Evolutionary conservation across 129 eudicot genomes (phyloP).

Genomic region (Chrysanthemum seticuspe): DNA sequence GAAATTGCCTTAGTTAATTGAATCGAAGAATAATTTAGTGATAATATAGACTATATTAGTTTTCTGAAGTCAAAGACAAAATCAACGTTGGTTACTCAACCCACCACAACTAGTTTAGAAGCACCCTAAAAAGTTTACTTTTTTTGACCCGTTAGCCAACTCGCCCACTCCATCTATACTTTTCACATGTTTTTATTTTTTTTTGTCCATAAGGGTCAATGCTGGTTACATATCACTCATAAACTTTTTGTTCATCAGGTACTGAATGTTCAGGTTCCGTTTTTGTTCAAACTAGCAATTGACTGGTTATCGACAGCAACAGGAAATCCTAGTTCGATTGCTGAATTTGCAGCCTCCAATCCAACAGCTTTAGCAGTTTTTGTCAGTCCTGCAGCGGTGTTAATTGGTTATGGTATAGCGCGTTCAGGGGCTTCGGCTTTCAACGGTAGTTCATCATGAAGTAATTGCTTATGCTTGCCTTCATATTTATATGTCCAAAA

Average conservation of each 20-base stretch:
- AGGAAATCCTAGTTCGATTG: conserved; percentile 70
- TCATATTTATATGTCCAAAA: conserved; percentile 11
- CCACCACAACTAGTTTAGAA: background rate
- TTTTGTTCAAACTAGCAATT: conserved; percentile 88
- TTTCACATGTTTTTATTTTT: background rate
- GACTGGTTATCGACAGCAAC: conserved; percentile 87
- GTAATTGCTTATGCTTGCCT: conserved; percentile 56
- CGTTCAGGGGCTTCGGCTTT: conserved; percentile 89
- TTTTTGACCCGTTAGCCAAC: conserved; percentile 9
- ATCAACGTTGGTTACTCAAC: background rate
- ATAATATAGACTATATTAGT: background rate
- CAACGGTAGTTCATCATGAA: conserved; percentile 79
- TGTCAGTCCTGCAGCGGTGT: conserved; percentile 87
- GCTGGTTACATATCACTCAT: conserved; percentile 17
- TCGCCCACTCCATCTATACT: background rate
- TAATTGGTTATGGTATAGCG: conserved; percentile 92
- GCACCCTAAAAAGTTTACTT: background rate
- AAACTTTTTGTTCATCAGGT: conserved; percentile 49
- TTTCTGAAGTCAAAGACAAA: background rate
- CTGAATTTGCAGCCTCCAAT: conserved; percentile 77
- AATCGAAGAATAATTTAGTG: background rate
- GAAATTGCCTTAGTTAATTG: background rate
- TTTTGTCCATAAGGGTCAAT: background rate
- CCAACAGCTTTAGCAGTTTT: conserved; percentile 74
- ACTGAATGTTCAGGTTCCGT: conserved; percentile 95